Evolutionary conservation across 2,329 filamentous ascomycete species (phyloP).

Genomic region (Amesomyces nigricolor): DNA sequence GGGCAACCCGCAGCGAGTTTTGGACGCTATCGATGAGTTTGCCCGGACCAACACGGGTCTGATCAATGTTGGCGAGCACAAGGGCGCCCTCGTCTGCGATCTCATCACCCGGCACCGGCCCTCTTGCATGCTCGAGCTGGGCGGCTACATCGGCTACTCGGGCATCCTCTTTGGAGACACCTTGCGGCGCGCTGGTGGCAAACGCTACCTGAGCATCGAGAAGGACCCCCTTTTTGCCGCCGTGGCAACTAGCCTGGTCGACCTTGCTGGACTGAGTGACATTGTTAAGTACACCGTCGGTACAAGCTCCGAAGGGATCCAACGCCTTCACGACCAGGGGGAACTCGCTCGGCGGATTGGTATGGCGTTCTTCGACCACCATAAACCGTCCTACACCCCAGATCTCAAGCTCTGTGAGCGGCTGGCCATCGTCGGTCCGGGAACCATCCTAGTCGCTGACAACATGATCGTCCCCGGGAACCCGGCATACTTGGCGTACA

Average conservation of each 20-base stretch:
- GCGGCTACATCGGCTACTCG: conserved; percentile 78
- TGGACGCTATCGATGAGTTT: conserved; percentile 66
- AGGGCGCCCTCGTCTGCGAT: conserved; percentile 64
- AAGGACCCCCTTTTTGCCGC: conserved; percentile 68
- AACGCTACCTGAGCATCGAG: conserved; percentile 66
- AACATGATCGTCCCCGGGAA: conserved; percentile 69
- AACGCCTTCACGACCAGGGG: conserved; percentile 50
- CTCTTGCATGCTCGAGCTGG: conserved; percentile 55
- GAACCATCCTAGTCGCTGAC: conserved; percentile 61
- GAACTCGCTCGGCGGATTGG: conserved; percentile 54
- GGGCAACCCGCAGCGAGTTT: conserved; percentile 57
- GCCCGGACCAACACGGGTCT: conserved; percentile 57
- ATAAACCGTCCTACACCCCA: conserved; percentile 67
- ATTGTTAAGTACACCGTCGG: conserved; percentile 67
- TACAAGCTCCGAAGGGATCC: conserved; percentile 59
- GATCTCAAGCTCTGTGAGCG: conserved; percentile 75
- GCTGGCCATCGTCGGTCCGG: conserved; percentile 56
- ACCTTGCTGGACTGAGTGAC: conserved; percentile 66
- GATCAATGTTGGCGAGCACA: conserved; percentile 75
- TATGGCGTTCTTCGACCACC: conserved; percentile 74
- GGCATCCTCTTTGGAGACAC: conserved; percentile 68
- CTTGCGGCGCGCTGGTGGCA: conserved; percentile 56
- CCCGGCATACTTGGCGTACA: conserved; percentile 64
- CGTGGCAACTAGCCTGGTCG: conserved; percentile 62
- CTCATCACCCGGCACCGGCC: conserved; percentile 59